phyloP scores from a whole-genome alignment of 2,329 filamentous ascomycete species.

The Domatiomyces globalis region DNA sequence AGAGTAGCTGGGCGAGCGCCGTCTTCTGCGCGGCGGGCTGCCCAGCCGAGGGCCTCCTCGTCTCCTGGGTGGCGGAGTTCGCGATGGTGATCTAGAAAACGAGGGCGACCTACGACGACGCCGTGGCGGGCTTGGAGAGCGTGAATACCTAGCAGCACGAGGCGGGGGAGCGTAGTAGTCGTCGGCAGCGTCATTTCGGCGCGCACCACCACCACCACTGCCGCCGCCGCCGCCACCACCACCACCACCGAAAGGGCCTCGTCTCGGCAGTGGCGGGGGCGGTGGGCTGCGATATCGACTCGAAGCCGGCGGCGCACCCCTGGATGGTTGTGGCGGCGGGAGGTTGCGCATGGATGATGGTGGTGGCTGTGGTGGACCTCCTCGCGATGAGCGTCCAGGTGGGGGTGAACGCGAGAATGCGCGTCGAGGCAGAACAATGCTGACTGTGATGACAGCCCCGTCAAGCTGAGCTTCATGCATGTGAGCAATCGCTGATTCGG shows the following conservation, averaged over 20 bases:
- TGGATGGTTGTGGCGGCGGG: constrained; percentile 10
- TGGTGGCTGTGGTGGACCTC: constrained; percentile 23
- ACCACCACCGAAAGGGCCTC: constrained; percentile 25
- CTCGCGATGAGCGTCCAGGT: constrained; percentile 37
- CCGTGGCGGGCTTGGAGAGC: constrained; percentile 26
- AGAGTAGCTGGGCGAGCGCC: constrained; percentile 48
- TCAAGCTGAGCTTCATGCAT: constrained; percentile 98
- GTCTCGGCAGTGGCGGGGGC: constrained; percentile 18
- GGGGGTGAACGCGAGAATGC: constrained; percentile 73
- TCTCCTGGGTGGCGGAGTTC: constrained; percentile 25
- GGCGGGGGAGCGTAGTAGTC: constrained; percentile 48
- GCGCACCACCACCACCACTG: constrained; percentile 1
- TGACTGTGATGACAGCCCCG: constrained; percentile 68
- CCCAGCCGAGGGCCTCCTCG: constrained; percentile 24
- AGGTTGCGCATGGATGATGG: constrained; percentile 2
- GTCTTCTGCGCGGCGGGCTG: constrained; percentile 29
- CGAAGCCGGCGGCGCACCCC: constrained; percentile 2
- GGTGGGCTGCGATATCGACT: constrained; percentile 24
- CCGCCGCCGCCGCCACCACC: constrained; percentile 17
- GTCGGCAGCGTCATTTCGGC: constrained; percentile 31
- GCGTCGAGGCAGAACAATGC: constrained; percentile 70
- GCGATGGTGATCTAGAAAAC: constrained; percentile 26
- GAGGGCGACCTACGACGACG: constrained; percentile 27
- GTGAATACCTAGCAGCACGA: constrained; percentile 16
- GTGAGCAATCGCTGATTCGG: constrained; percentile 77